Evolutionary conservation across 371 early-diverging fungal species (phyloP), one percentile per base, ranked within the genome.

Genomic region (Mucor saturninus): DNA sequence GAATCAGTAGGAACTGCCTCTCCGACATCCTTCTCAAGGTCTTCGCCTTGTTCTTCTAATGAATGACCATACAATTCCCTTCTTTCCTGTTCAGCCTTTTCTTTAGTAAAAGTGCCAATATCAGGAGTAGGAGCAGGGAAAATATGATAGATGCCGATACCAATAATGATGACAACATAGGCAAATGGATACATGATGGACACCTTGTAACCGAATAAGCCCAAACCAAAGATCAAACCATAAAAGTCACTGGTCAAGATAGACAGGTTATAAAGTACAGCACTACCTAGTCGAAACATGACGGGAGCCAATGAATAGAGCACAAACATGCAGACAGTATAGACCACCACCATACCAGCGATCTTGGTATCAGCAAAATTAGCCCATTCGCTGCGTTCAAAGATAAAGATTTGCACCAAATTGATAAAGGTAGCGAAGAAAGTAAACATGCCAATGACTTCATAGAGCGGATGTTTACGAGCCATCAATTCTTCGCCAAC

Each of bases 221-320:
- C 75, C 48, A 89, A 61, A 15, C 89, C 86, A 72, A 91, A 83
- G 52, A 89, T 70, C 35, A 91, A 76, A 1, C 86, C 84, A 64
- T 90, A 91, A 57, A 91, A 88, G 71, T 91, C 89, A 55, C 85
- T 81, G 7, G 91, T 90, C 68, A 91, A 71, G 21, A 91, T 66
- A 28, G 89, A 89, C 48, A 91, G 64, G 67, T 91, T 91, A 70
- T 87, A 91, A 58, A 90, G 82, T 9, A 90, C 86, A 2, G 92
- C 90, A 28, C 89, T 88, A 45, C 81, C 79, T 48, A 83, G 53
- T 4, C 85, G 75, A 70, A 91, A 85, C 63, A 91, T 63, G 59
- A 88, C 69, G 10, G 92, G 91, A 5, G 85, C 83, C n/a, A 85
- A 60, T 15, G 88, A 76, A 65, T 91, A 91, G 28, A 91, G 61